Percentiles rank a stretch among this genome's conserved stretches.
These are phyloP conservation scores for Neonectria sp. DNA, from an alignment of 2,329 filamentous ascomycete species.

Conservation along the genomic window DNA sequence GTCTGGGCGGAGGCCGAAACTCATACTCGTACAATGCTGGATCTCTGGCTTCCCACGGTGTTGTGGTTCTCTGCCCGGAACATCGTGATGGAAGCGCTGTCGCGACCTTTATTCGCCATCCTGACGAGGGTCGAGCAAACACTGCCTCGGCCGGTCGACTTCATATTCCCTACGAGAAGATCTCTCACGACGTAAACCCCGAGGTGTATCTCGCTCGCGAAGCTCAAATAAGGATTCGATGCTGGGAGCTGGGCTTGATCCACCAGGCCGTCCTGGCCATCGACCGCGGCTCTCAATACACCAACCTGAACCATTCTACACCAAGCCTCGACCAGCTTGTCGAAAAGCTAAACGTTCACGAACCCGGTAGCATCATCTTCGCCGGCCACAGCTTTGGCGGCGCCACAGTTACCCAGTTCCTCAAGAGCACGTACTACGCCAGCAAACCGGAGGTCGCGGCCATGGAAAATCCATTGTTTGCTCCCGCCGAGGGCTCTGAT, in stretches of 20 bases:
- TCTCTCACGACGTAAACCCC: conserved; percentile 74
- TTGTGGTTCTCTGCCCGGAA: conserved; percentile 86
- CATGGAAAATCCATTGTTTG: conserved; percentile 73
- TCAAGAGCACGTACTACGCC: conserved; percentile 84
- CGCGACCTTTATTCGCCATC: conserved; percentile 78
- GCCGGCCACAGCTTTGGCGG: conserved; percentile 88
- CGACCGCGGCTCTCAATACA: conserved; percentile 67
- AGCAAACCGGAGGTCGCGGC: conserved; percentile 60
- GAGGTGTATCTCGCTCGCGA: conserved; percentile 79
- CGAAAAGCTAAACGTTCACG: conserved; percentile 75
- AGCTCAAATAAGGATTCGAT: conserved; percentile 79
- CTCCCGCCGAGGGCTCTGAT: conserved; percentile 67
- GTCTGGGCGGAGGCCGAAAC: conserved; percentile 84
- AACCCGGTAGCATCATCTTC: conserved; percentile 81
- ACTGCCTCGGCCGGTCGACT: conserved; percentile 45
- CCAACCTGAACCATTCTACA: conserved; percentile 68
- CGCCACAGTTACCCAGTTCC: conserved; percentile 80
- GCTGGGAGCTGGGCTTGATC: conserved; percentile 84
- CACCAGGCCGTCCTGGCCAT: conserved; percentile 78
- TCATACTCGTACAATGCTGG: conserved; percentile 88
- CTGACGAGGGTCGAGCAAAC: conserved; percentile 57
- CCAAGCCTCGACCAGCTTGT: conserved; percentile 71
- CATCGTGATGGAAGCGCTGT: conserved; percentile 87
- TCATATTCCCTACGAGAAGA: conserved; percentile 64
- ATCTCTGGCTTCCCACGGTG: conserved; percentile 84